Conservation (phyloP, 2,329 filamentous ascomycete genomes). For the Fusarium globosum region DNA sequence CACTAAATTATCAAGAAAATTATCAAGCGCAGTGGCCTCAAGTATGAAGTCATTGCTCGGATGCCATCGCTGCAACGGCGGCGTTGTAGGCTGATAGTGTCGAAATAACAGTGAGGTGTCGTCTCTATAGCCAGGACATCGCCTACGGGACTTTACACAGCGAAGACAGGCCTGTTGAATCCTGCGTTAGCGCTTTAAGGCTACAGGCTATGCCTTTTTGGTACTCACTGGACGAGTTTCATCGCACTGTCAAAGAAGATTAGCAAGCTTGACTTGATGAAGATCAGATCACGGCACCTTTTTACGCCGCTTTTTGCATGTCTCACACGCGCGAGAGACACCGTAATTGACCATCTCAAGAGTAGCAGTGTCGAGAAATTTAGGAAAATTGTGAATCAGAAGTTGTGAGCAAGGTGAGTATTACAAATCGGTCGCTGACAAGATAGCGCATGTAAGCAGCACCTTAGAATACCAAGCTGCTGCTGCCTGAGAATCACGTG, state of each 20-base stretch:
- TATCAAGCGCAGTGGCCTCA: background rate
- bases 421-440: background rate
- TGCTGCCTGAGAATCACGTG: background rate
- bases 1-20: slow-evolving; percentile 7
- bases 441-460: background rate
- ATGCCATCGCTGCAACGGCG: background rate
- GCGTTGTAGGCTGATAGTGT: background rate
- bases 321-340: slow-evolving; percentile 6
- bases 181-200: background rate
- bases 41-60: background rate
- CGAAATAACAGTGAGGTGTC: slow-evolving; percentile 2
- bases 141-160: background rate
- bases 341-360: slow-evolving; percentile 8
- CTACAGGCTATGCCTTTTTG: background rate
- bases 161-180: background rate
- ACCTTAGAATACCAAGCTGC: background rate
- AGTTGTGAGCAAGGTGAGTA: background rate
- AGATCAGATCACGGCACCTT: background rate
- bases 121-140: slow-evolving; percentile 14
- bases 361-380: accelerated
- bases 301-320: slow-evolving; percentile 18
- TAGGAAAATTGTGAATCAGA: background rate
- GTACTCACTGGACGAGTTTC: slow-evolving; percentile 23
- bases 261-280: background rate
- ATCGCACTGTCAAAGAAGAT: background rate